Evolutionary conservation across 2,329 filamentous ascomycete genomes (phyloP).

Genomic region (Seiridium unicorne): DNA sequence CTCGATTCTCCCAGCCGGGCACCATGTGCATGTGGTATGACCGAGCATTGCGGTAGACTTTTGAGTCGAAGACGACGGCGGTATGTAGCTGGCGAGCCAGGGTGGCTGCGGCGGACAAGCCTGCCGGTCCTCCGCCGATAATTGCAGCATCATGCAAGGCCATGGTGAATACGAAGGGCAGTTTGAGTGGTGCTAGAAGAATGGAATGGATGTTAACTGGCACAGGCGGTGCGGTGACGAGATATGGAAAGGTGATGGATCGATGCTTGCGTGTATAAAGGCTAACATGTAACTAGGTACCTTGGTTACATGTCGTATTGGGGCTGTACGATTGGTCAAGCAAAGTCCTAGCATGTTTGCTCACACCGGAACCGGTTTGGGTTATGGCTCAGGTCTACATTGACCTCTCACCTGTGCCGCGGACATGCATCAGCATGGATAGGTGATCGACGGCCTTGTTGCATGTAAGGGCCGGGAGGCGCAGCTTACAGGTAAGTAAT

Average conservation of each 20-base stretch:
- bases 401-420: too few species aligned
- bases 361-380: too few species aligned
- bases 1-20: background rate
- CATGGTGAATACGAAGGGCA: background rate
- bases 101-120: background rate
- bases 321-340: too few species aligned
- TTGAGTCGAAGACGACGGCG: background rate
- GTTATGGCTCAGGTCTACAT: too few species aligned
- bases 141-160: background rate
- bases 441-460: too few species aligned
- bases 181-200: background rate
- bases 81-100: constrained; percentile 4
- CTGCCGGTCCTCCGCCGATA: constrained; percentile 7
- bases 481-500: too few species aligned
- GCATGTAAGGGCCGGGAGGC: too few species aligned
- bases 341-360: too few species aligned
- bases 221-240: background rate
- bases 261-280: too few species aligned
- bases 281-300: too few species aligned
- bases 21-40: constrained; percentile 3
- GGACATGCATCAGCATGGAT: too few species aligned
- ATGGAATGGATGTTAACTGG: background rate
- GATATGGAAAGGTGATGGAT: background rate
- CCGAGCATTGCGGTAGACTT: background rate
- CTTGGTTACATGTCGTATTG: too few species aligned